Evolutionary conservation across 1,284 basidiomycete species (phyloP).

Genomic region (Cutaneotrichosporon cyanovorans): DNA sequence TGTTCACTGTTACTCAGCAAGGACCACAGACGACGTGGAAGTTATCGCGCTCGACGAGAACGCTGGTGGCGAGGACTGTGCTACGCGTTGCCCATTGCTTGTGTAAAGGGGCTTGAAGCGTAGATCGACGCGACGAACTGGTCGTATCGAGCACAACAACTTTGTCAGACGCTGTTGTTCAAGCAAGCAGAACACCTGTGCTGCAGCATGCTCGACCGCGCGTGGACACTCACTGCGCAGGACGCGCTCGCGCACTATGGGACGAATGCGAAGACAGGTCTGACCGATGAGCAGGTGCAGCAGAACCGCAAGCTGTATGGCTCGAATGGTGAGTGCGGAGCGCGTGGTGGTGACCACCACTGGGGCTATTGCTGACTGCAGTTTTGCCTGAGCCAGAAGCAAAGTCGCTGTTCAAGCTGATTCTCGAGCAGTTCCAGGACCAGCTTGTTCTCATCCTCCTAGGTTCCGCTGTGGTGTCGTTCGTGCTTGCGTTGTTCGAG

Average conservation of each 20-base stretch:
- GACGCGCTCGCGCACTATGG: slow-evolving; percentile 42
- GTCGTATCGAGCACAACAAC: no score
- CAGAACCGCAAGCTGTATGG: slow-evolving; percentile 73
- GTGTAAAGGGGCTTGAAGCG: no score
- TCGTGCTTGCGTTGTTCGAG: slow-evolving; percentile 79
- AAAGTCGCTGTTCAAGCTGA: slow-evolving; percentile 85
- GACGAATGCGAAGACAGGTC: slow-evolving; percentile 31
- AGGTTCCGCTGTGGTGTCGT: slow-evolving; percentile 81
- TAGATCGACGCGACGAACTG: no score
- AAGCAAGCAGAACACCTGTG: neutral
- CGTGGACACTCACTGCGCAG: slow-evolving; percentile 42
- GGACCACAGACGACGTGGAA: no score
- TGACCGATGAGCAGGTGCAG: slow-evolving; percentile 45
- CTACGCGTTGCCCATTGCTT: no score
- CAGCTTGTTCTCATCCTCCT: slow-evolving; percentile 91
- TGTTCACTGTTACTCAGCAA: no score
- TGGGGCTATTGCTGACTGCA: slow-evolving; percentile 46
- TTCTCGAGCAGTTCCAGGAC: slow-evolving; percentile 96
- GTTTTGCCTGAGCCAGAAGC: slow-evolving; percentile 74
- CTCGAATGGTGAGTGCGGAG: slow-evolving; percentile 69
- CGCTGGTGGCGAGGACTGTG: no score
- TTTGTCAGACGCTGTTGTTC: no score
- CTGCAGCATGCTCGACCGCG: slow-evolving; percentile 37
- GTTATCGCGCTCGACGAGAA: no score
- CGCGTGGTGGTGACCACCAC: no score